Evolutionary conservation across 176 grass and related monocot species (phyloP).

Genomic region (Avena insularis): DNA sequence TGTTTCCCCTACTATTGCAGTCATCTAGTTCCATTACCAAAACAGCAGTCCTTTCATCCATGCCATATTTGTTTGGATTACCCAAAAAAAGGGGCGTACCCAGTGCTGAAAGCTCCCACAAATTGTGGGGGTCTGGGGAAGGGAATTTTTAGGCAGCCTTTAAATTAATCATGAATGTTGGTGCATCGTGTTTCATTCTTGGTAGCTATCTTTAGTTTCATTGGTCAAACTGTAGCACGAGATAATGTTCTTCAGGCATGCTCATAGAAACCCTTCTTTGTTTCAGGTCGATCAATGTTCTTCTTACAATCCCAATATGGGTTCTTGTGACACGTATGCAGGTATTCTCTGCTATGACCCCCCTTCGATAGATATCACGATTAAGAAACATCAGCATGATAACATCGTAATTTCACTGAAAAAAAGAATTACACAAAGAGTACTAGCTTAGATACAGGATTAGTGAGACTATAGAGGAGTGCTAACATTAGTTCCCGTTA

Average conservation of each 20-base stretch:
- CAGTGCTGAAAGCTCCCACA: too few relatives aligned
- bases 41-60: neutral
- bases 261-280: slow-evolving; percentile 35
- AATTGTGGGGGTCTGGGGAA: too few relatives aligned
- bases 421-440: neutral
- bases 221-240: slow-evolving; percentile 9
- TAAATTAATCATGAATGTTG: slow-evolving; percentile 15
- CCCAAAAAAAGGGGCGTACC: neutral
- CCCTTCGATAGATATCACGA: neutral
- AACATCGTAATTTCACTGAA: neutral
- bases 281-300: slow-evolving; percentile 91
- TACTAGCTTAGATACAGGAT: neutral
- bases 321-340: slow-evolving; percentile 98
- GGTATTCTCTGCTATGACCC: slow-evolving; percentile 49
- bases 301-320: slow-evolving; percentile 97
- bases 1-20: neutral
- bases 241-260: slow-evolving; percentile 38
- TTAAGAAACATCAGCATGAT: neutral
- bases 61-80: slow-evolving; percentile 22
- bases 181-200: neutral
- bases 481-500: neutral
- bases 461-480: neutral
- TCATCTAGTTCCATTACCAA: slow-evolving; percentile 12
- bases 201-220: slow-evolving; percentile 23
- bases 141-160: neutral